Percentiles rank a stretch among this genome's conserved stretches.
Conservation (phyloP, 139 green algal genomes). For the Chlorella sp. region DNA sequence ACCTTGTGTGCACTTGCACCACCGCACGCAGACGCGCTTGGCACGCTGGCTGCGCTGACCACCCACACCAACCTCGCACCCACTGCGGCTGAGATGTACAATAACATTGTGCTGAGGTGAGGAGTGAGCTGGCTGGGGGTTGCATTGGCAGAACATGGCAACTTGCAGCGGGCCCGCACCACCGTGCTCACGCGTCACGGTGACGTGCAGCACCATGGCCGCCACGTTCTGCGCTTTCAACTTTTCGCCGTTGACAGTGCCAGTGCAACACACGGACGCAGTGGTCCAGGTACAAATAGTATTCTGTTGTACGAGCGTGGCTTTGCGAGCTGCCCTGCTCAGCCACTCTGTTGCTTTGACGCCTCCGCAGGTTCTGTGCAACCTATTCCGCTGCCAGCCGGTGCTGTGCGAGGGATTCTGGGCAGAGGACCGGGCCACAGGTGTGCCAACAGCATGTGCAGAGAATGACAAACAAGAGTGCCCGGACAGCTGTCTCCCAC, state of each 20-base stretch:
- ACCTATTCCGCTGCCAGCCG: no score
- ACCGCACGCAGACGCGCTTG: constrained; percentile 29
- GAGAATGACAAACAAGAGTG: no score
- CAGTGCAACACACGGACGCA: constrained; percentile 13
- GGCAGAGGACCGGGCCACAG: constrained; percentile 15
- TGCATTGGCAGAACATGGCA: no score
- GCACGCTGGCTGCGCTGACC: constrained; percentile 25
- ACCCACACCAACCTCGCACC: constrained; percentile 1
- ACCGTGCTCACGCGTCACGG: no score
- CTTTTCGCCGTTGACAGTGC: constrained; percentile 38
- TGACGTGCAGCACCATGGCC: constrained; percentile 10
- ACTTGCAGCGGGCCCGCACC: no score
- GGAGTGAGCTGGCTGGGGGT: background rate
- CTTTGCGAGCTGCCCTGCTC: no score
- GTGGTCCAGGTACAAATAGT: constrained; percentile 33
- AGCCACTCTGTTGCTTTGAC: no score
- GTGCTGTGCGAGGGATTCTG: constrained; percentile 41
- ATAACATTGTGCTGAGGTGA: constrained; percentile 37
- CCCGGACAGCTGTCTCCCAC: no score
- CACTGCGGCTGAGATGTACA: constrained; percentile 19
- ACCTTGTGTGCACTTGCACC: no score
- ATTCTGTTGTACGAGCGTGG: no score
- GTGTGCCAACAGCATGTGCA: background rate
- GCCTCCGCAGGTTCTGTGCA: no score
- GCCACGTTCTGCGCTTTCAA: constrained; percentile 53